Base-by-base conservation (phyloP, 805 yeast species). In the Suhomyces canberraensis region DNA sequence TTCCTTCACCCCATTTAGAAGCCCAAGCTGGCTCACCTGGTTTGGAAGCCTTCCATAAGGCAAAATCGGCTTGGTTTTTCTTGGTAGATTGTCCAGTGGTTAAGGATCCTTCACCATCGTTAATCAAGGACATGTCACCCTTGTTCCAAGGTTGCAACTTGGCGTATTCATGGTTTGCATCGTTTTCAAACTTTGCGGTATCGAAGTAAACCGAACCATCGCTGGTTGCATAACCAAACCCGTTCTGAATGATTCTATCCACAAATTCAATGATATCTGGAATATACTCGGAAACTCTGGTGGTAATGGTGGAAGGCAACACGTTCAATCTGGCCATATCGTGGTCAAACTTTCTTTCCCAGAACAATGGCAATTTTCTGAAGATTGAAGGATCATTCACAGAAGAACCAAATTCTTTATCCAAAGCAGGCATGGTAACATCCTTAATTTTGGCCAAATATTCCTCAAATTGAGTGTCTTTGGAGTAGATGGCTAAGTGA, bases 121-220 rank as follows among this genome's bases (percentile, higher is more conserved):
- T 83, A 38, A 93, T 84, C 41, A 93, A 76, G 31, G 80, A 89
- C 58, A 79, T 62, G 48, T 89, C 81, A 35, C 96, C 95, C 63
- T 88, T 87, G 56, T 90, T 93, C 98, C 98, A 91, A 14, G 98
- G 98, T 66, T 93, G 98, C 52, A 90, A 78, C 62, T 93, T 93
- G 25, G 98, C 98, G 60, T 93, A 93, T 40, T 75, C 82, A 57
- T 93, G 98, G 30, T 73, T 64, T 6, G 79, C 77, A 36, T 73
- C 69, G 25, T 65, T 65, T 50, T 93, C 98, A 58, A 91, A 93
- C 33, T 78, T 76, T 6, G 67, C 75, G 9, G 97, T 90, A 63
- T 93, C 95, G 59, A 93, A 93, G 62, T 93, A 93, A n/a, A 93
- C 98, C 8, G 95, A 84, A 0, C 97, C 98, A 54, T 90, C 96